These are phyloP conservation scores for Fusarium sp. DNA, from an alignment of 2,329 filamentous ascomycete species.

Conservation along the genomic window DNA sequence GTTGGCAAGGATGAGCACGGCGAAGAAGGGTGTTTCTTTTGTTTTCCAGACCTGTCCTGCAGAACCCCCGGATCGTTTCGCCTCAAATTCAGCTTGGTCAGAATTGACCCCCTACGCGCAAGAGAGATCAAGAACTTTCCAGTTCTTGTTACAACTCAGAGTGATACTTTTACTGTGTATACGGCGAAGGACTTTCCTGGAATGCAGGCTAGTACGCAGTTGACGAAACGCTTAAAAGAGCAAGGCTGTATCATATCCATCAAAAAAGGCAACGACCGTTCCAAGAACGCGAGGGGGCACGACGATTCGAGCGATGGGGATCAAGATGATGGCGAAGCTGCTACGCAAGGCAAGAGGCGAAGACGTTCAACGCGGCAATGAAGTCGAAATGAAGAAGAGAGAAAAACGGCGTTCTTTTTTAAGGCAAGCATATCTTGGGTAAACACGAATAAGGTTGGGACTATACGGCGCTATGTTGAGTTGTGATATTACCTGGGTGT, in stretches of 20 bases:
- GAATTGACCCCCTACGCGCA: slow-evolving; percentile 72
- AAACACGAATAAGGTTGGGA: slow-evolving; percentile 29
- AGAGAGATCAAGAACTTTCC: slow-evolving; percentile 62
- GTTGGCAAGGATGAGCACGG: slow-evolving; percentile 80
- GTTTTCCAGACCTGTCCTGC: slow-evolving; percentile 85
- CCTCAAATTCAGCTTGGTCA: slow-evolving; percentile 79
- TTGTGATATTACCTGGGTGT: slow-evolving; percentile 6
- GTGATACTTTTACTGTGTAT: slow-evolving; percentile 81
- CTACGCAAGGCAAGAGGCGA: slow-evolving; percentile 42
- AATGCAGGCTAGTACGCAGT: slow-evolving; percentile 80
- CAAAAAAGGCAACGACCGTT: slow-evolving; percentile 84
- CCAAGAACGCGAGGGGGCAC: slow-evolving; percentile 52
- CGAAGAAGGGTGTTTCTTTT: slow-evolving; percentile 84
- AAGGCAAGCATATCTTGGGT: slow-evolving; percentile 9
- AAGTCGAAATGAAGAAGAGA: neutral
- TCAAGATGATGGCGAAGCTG: slow-evolving; percentile 50
- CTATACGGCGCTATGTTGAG: slow-evolving; percentile 16
- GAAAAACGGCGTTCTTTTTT: slow-evolving; percentile 33
- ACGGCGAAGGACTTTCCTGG: slow-evolving; percentile 89
- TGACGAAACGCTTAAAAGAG: slow-evolving; percentile 80
- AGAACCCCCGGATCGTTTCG: slow-evolving; percentile 82
- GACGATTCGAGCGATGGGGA: slow-evolving; percentile 62
- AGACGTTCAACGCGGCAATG: slow-evolving; percentile 40
- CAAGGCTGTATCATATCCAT: slow-evolving; percentile 88
- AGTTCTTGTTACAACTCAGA: slow-evolving; percentile 67